These are phyloP conservation scores for Ceratocystis variospora DNA, from an alignment of 2,329 filamentous ascomycete species.

Conservation along the genomic window DNA sequence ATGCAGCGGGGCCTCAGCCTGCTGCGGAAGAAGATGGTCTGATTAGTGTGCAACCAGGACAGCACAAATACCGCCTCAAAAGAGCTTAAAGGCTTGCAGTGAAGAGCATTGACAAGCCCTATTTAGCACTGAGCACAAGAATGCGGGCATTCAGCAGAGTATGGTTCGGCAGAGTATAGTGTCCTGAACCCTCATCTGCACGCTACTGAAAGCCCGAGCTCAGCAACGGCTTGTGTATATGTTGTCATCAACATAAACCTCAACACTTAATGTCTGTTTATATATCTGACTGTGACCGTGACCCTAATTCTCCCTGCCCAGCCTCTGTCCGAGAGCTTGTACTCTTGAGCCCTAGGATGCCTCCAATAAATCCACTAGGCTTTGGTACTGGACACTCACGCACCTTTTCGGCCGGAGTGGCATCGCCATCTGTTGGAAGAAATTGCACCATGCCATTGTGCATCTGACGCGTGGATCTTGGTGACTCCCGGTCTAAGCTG, in stretches of 20 bases:
- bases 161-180: neutral
- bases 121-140: too few relatives aligned
- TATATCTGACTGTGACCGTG: conserved; percentile 8
- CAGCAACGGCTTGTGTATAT: neutral
- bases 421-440: conserved; percentile 27
- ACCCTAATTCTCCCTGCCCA: conserved; percentile 19
- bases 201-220: neutral
- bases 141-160: neutral
- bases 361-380: conserved; percentile 62
- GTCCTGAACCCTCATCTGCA: neutral
- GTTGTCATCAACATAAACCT: neutral
- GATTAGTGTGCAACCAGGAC: neutral
- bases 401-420: conserved; percentile 25
- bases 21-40: neutral
- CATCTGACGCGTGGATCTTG: conserved; percentile 25
- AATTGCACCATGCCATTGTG: conserved; percentile 39
- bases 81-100: neutral
- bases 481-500: neutral
- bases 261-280: neutral
- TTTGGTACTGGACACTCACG: conserved; percentile 89
- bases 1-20: neutral
- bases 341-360: conserved; percentile 56
- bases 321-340: conserved; percentile 11
- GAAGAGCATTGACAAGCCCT: too few relatives aligned
- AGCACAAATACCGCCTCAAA: neutral